Conservation (phyloP, 2,329 filamentous ascomycete genomes). For the Xylaria sp. region DNA sequence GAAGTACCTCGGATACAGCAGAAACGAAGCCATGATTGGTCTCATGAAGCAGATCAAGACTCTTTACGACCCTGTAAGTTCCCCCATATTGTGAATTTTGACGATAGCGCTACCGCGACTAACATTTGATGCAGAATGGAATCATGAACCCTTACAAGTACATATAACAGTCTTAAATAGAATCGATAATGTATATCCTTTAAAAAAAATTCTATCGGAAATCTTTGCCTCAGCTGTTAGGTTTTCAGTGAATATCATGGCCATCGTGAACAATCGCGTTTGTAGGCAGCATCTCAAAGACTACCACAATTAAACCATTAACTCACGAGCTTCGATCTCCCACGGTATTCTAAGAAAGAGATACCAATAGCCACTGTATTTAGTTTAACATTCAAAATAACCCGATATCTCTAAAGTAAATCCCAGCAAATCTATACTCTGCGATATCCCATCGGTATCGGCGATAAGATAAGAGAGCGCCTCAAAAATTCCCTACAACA, state of each 20-base stretch:
- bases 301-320: background rate
- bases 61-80: conserved; percentile 89
- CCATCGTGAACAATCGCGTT: background rate
- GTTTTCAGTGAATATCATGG: background rate
- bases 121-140: conserved; percentile 74
- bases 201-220: background rate
- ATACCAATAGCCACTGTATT: too few relatives aligned
- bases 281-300: background rate
- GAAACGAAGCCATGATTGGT: conserved; percentile 84
- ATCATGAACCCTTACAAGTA: conserved; percentile 99
- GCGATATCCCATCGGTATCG: conserved; percentile 18
- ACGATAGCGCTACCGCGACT: conserved; percentile 28
- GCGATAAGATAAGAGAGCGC: conserved; percentile 41
- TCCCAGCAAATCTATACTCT: too few relatives aligned
- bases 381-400: too few relatives aligned
- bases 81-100: background rate
- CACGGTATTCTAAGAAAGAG: too few relatives aligned
- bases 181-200: background rate
- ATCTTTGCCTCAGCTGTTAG: too few relatives aligned
- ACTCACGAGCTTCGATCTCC: background rate
- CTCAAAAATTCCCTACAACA: conserved; percentile 31
- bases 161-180: conserved; percentile 61
- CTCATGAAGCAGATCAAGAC: conserved; percentile 97
- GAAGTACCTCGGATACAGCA: conserved; percentile 92
- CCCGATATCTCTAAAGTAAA: too few relatives aligned